Conservation (phyloP, 2,329 filamentous ascomycete species). For the Thielaviopsis populi region DNA sequence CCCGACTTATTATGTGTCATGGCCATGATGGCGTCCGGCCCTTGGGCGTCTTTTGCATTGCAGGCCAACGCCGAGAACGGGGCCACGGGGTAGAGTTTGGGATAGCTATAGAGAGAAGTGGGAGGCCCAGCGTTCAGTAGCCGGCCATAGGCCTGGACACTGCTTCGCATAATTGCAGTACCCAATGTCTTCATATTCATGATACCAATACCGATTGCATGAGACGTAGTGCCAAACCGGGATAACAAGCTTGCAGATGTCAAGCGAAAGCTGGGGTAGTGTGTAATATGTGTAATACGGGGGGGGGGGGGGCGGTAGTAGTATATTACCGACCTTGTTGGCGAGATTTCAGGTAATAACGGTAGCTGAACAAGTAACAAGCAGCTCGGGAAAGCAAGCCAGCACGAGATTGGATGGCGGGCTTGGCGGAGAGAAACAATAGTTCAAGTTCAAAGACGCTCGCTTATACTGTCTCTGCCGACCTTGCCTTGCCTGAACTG, state of each 20-base stretch:
- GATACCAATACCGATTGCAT: neutral
- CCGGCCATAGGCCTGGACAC: neutral
- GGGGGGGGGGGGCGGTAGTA: neutral
- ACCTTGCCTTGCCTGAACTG: neutral
- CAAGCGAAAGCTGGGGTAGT: neutral
- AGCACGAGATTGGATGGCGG: neutral
- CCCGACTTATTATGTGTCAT: neutral
- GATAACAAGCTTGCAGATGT: neutral
- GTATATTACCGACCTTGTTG: neutral
- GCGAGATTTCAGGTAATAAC: neutral
- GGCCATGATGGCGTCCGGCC: neutral
- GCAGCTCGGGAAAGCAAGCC: neutral
- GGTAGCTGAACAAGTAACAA: neutral
- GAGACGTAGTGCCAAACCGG: neutral
- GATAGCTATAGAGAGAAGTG: neutral
- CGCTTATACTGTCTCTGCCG: neutral
- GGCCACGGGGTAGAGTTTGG: neutral
- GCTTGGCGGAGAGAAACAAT: neutral
- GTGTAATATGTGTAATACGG: neutral
- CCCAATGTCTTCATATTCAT: neutral
- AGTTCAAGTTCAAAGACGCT: neutral
- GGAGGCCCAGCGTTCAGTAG: neutral
- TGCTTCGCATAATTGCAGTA: neutral
- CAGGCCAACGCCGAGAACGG: neutral
- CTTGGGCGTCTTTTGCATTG: neutral